Evolutionary conservation across 495 filamentous ascomycete genomes (phyloP).

Genomic region (Penicillium coffeae): DNA sequence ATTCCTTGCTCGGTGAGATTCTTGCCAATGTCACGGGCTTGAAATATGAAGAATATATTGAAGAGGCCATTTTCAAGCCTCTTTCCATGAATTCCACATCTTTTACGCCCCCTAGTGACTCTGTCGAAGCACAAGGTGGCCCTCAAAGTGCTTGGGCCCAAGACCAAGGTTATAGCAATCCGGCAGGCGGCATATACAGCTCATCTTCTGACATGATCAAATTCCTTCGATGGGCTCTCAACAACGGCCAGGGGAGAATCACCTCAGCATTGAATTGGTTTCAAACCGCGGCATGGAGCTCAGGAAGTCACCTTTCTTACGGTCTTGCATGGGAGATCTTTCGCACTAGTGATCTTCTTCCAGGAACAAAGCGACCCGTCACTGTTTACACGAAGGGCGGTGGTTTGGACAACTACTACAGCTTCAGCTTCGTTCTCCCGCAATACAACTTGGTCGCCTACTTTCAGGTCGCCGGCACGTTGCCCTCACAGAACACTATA

Average conservation of each 20-base stretch:
- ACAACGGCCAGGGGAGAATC: slow-evolving; percentile 2
- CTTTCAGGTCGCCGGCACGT: slow-evolving; percentile 2
- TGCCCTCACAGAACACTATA: neutral
- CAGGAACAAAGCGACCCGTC: slow-evolving; percentile 3
- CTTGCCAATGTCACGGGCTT: slow-evolving; percentile 5
- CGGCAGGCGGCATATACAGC: slow-evolving; percentile 9
- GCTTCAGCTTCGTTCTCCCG: slow-evolving; percentile 8
- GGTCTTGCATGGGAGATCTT: slow-evolving; percentile 9
- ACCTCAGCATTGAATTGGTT: slow-evolving; percentile 7
- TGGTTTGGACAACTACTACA: slow-evolving; percentile 3
- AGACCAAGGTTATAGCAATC: slow-evolving; percentile 1
- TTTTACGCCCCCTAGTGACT: neutral
- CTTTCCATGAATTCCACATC: slow-evolving; percentile 1
- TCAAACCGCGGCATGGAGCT: slow-evolving; percentile 6
- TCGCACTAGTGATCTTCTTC: slow-evolving; percentile 2
- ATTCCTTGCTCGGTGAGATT: slow-evolving; percentile 5
- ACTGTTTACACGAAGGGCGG: slow-evolving; percentile 10
- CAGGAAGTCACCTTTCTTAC: slow-evolving; percentile 3
- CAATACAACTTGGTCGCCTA: slow-evolving; percentile 7
- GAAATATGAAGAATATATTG: slow-evolving; percentile 8
- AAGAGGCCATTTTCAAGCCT: slow-evolving; percentile 3
- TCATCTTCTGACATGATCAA: slow-evolving; percentile 12
- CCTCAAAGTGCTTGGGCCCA: slow-evolving; percentile 1
- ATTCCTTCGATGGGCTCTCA: slow-evolving; percentile 9
- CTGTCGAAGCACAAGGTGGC: slow-evolving; percentile 1